These are phyloP conservation scores for Metarhizium humberi DNA, from an alignment of 2,329 filamentous ascomycete genomes.

Conservation along the genomic window DNA sequence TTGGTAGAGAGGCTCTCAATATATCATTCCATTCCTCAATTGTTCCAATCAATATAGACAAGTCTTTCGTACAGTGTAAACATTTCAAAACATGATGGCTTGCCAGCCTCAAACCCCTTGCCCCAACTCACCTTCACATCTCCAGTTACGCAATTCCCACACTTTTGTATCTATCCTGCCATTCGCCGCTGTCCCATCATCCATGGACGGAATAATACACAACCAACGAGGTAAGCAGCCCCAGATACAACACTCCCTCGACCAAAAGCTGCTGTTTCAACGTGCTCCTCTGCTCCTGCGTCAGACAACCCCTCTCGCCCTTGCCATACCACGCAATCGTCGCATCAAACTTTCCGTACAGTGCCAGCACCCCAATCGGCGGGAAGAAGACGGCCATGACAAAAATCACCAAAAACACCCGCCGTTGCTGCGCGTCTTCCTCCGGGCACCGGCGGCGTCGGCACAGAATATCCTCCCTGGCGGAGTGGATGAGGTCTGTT, in stretches of 20 bases:
- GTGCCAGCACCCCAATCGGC: slow-evolving; percentile 34
- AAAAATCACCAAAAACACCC: slow-evolving; percentile 30
- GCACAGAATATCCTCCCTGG: slow-evolving; percentile 19
- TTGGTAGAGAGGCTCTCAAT: background rate
- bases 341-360: slow-evolving; percentile 33
- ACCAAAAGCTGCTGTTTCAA: slow-evolving; percentile 28
- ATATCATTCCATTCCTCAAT: background rate
- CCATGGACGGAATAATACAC: slow-evolving; percentile 20
- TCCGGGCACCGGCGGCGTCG: slow-evolving; percentile 18
- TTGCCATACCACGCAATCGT: slow-evolving; percentile 39
- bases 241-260: slow-evolving; percentile 23
- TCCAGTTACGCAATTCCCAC: background rate
- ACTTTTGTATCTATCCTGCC: background rate
- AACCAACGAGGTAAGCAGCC: slow-evolving; percentile 20
- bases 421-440: slow-evolving; percentile 20
- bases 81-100: background rate
- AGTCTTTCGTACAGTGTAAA: background rate
- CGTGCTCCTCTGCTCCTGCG: slow-evolving; percentile 17
- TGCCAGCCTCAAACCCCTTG: background rate
- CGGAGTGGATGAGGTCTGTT: slow-evolving; percentile 20
- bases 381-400: slow-evolving; percentile 33
- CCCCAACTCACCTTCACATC: background rate
- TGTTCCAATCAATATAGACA: background rate
- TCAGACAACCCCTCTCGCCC: slow-evolving; percentile 33
- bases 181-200: background rate